phyloP scores from a whole-genome alignment of 441 rosid species.

The Populus trichocarpa region DNA sequence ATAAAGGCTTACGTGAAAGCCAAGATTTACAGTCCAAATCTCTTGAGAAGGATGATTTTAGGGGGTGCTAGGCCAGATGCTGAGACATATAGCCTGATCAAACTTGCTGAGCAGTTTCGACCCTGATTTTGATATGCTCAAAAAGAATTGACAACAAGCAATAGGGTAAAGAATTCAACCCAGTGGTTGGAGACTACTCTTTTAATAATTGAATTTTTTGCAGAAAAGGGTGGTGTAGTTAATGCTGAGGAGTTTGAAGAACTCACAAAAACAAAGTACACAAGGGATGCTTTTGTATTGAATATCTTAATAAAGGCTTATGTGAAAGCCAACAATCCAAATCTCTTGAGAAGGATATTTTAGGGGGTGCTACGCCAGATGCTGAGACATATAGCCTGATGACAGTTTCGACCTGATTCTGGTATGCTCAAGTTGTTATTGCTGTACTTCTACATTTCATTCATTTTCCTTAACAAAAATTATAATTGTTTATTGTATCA shows the following conservation, averaged over 20 bases:
- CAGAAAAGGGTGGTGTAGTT: constrained; percentile 63
- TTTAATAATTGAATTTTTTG: constrained; percentile 58
- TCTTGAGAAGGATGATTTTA: constrained; percentile 81
- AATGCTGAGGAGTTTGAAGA: constrained; percentile 68
- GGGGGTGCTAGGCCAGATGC: constrained; percentile 91
- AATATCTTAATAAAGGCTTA: constrained; percentile 73
- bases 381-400: constrained; percentile 82
- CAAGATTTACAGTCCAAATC: constrained; percentile 54
- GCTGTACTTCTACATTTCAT: constrained; percentile 1
- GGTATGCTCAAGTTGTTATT: constrained; percentile 6
- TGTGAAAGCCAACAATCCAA: constrained; percentile 66
- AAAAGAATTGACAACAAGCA: constrained; percentile 36
- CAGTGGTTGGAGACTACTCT: constrained; percentile 85
- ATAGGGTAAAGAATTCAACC: constrained; percentile 50
- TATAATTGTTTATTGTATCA: background rate
- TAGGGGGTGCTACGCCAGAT: constrained; percentile 86
- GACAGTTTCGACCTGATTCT: constrained; percentile 41
- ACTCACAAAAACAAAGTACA: constrained; percentile 53
- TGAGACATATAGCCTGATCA: constrained; percentile 79
- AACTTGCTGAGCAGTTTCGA: constrained; percentile 56
- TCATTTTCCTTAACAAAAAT: constrained; percentile 6
- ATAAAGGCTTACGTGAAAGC: constrained; percentile 78
- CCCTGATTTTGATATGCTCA: constrained; percentile 20
- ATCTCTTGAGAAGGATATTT: constrained; percentile 77
- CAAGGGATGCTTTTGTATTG: constrained; percentile 65